These are phyloP conservation scores for Kwoniella sp. DNA, from an alignment of 768 basidiomycete genomes.

Conservation along the genomic window DNA sequence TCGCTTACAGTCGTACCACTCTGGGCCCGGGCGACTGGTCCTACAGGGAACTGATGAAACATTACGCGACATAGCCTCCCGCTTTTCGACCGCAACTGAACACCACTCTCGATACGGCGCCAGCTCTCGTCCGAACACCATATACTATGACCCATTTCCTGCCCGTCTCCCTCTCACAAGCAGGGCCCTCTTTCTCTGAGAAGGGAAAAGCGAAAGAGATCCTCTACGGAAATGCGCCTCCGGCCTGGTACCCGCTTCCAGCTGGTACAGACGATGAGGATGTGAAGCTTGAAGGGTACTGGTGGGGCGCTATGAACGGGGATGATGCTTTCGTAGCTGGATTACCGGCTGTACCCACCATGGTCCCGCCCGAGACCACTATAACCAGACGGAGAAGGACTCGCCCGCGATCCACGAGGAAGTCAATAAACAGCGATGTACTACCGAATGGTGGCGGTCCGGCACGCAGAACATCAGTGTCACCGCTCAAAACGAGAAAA, in stretches of 20 bases:
- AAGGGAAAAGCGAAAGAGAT: constrained; percentile 49
- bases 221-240: constrained; percentile 27
- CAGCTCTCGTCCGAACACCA: constrained; percentile 40
- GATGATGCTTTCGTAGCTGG: constrained; percentile 38
- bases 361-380: constrained; percentile 13
- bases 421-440: neutral
- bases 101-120: constrained; percentile 38
- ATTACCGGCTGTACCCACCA: constrained; percentile 35
- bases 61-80: constrained; percentile 16
- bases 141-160: constrained; percentile 36
- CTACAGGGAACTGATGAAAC: no score
- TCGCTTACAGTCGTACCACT: no score
- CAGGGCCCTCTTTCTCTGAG: constrained; percentile 46
- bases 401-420: neutral
- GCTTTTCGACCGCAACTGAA: constrained; percentile 40
- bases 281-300: constrained; percentile 36
- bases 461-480: neutral
- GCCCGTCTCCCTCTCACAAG: constrained; percentile 28
- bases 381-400: neutral
- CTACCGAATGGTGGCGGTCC: constrained; percentile 10
- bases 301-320: constrained; percentile 37
- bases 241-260: constrained; percentile 40
- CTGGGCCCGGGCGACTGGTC: no score
- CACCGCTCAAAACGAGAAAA: constrained; percentile 1
- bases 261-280: constrained; percentile 33